A percentile compares a stretch with the other conserved stretches of the same genome.
Conservation (phyloP, 129 eudicot species). For the Tagetes patula region DNA sequence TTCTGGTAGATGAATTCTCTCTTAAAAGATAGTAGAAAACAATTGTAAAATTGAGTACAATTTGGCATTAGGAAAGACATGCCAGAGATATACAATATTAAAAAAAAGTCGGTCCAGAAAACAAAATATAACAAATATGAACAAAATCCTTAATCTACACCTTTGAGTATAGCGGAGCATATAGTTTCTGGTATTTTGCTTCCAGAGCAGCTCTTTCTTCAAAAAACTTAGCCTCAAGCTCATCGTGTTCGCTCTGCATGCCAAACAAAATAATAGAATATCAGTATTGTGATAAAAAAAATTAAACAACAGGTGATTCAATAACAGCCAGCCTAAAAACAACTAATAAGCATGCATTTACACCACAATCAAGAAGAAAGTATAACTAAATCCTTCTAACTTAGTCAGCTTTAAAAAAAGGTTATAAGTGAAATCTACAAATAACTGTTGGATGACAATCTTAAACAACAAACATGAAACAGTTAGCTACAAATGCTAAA, state of each 20-base stretch:
- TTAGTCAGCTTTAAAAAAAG: background rate
- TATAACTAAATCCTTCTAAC: background rate
- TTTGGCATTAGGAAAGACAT: background rate
- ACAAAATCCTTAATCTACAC: slow-evolving; percentile 23
- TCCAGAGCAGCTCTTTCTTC: slow-evolving; percentile 85
- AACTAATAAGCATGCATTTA: background rate
- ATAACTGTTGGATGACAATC: background rate
- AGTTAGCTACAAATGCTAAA: background rate
- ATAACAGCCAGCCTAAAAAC: background rate
- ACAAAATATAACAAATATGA: background rate
- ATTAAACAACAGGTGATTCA: background rate
- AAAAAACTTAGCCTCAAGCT: slow-evolving; percentile 71
- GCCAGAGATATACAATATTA: background rate
- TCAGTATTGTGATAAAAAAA: background rate
- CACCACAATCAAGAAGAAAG: background rate
- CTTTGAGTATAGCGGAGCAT: slow-evolving; percentile 69
- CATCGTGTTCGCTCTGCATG: slow-evolving; percentile 66
- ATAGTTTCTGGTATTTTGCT: slow-evolving; percentile 75
- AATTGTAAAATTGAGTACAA: background rate
- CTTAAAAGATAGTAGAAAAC: background rate
- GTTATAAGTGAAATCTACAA: background rate
- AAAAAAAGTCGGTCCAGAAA: background rate
- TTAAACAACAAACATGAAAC: background rate
- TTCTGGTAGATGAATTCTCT: background rate
- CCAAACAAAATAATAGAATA: background rate